Base-by-base conservation (phyloP, 768 basidiomycete species). In the Lentinula raphanica region DNA sequence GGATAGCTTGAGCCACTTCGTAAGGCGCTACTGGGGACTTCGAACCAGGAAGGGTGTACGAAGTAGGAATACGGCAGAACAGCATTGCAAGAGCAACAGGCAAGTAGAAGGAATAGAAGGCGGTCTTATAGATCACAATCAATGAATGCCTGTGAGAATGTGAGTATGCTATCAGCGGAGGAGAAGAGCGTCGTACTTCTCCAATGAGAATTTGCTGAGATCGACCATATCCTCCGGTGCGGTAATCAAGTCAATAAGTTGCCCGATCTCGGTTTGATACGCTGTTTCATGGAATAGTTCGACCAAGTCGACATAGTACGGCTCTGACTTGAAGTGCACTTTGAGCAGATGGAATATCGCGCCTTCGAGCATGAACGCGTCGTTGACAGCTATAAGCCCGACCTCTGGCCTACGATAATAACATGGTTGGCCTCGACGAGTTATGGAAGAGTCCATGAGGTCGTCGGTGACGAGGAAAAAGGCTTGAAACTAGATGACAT, bases 81-180 rank as follows among this genome's bases (percentile, higher is more conserved):
- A 87, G 83, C 86, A 98, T 87, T 9, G 94, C 94, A 61, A 94
- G 86, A 13, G 96, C 97, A 62, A 98, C 93, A 49, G 97, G 94
- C 63, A 99, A 92, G 77, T 98, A 97, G 83, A 98, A 98, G 28
- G 93, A 97, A 75, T 98, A 99, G 76, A 83, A 96, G 0, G 96
- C 92, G 28, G 96, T 98, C 75, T 99, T 99, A 85, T 94, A 98
- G 61, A 92, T 80, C 54, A 98, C 96, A 69, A 98, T 98, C 58
- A 92, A 82, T 60, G 84, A 82, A 69, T 98, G 94, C 69, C 93
- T 95, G 67, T 13, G 54, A 21, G 32, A 27, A 49, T 35, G 42
- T 44, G 57, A 31, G 39, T 28, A 21, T 25, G 28, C 35, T 45
- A 53, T 25, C 50, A 29, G 19, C 6, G 27, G n/a, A 12, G 6